Conservation (phyloP, 2,329 filamentous ascomycete genomes). For the Leptographium radiaticola region DNA sequence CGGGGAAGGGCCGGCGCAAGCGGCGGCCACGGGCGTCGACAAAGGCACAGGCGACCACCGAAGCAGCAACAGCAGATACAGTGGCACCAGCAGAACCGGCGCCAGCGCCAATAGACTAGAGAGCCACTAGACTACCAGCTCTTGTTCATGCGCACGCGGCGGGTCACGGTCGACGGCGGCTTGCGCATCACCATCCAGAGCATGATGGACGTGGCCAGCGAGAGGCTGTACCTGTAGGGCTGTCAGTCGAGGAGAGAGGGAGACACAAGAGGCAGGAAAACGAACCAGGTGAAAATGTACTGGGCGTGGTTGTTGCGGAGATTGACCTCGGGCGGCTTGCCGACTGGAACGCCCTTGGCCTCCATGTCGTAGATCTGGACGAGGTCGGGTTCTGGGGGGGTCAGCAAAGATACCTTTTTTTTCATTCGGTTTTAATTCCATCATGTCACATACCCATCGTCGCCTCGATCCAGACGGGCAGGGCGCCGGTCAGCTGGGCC, state of each 20-base stretch:
- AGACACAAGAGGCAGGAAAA: conserved; percentile 7
- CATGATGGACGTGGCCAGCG: conserved; percentile 82
- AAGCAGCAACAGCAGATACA: conserved; percentile 10
- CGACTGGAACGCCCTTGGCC: conserved; percentile 76
- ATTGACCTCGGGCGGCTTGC: conserved; percentile 77
- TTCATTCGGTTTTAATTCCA: background rate
- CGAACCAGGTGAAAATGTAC: conserved; percentile 98
- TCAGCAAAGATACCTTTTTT: background rate
- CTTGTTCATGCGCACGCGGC: conserved; percentile 63
- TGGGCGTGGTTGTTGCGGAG: conserved; percentile 93
- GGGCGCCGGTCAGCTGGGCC: conserved; percentile 68
- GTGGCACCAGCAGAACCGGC: conserved; percentile 8
- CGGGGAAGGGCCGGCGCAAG: conserved; percentile 31
- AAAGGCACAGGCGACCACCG: background rate
- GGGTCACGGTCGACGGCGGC: conserved; percentile 58
- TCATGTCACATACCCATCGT: conserved; percentile 63
- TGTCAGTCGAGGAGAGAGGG: conserved; percentile 2
- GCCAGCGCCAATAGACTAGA: conserved; percentile 10
- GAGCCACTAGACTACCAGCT: conserved; percentile 44
- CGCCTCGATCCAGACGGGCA: conserved; percentile 89
- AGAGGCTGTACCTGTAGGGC: conserved; percentile 64
- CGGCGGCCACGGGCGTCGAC: background rate
- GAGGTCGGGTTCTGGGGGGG: conserved; percentile 56
- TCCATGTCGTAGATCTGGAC: conserved; percentile 64
- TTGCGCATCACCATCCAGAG: conserved; percentile 91